Evolutionary conservation across 129 eudicot species (phyloP).

Genomic region (Saussurea involucrata): DNA sequence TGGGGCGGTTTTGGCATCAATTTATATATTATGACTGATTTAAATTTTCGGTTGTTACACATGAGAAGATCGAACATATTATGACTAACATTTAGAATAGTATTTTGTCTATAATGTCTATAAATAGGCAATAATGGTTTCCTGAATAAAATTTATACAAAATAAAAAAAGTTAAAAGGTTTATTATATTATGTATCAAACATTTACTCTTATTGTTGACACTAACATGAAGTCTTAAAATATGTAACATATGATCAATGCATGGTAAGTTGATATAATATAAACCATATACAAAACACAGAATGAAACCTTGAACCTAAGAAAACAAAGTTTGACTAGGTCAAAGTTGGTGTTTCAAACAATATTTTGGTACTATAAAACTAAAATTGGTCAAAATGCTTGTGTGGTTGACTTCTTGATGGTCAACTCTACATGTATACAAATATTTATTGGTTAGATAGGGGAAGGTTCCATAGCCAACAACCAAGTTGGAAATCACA

Average conservation of each 20-base stretch:
- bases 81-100: no score
- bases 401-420: conserved; percentile 14
- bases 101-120: no score
- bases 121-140: no score
- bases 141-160: no score
- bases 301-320: not conserved
- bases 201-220: no score
- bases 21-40: no score
- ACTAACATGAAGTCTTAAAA: not conserved
- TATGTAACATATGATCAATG: not conserved
- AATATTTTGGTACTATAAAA: conserved; percentile 1
- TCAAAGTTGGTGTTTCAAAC: not conserved
- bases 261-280: not conserved
- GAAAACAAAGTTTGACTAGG: not conserved
- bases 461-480: conserved; percentile 20
- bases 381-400: conserved; percentile 23
- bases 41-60: no score
- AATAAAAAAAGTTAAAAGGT: no score
- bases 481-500: not conserved
- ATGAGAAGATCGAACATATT: no score
- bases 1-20: no score
- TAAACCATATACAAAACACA: not conserved
- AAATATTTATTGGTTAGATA: conserved; percentile 6
- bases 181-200: no score
- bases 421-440: conserved; percentile 14